phyloP scores from a whole-genome alignment of 306 rosid species.

The Luffa aegyptiaca region DNA sequence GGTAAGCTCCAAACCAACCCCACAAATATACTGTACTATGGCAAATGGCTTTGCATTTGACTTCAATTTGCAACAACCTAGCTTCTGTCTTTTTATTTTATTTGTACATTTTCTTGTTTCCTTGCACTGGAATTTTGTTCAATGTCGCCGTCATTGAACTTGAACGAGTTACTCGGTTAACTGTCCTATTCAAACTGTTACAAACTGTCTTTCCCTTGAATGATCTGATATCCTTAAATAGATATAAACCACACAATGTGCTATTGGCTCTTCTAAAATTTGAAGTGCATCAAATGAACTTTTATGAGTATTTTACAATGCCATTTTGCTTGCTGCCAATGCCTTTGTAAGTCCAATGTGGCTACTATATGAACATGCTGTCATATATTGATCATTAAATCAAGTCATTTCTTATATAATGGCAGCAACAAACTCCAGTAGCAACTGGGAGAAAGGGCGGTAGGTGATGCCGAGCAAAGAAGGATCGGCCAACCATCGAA shows the following conservation, averaged over 20 bases:
- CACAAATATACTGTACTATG: not conserved
- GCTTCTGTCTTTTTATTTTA: not conserved
- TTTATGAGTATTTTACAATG: not conserved
- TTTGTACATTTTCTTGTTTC: not conserved
- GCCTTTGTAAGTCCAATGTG: not conserved
- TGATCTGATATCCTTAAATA: not conserved
- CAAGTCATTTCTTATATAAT: conserved; percentile 8
- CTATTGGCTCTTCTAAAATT: not conserved
- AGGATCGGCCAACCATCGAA: conserved; percentile 13
- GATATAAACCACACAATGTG: not conserved
- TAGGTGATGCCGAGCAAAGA: conserved; percentile 10
- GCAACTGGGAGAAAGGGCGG: conserved; percentile 14
- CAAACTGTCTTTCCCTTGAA: not conserved
- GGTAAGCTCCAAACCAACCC: conserved; percentile 26
- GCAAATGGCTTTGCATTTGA: not conserved
- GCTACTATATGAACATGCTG: not conserved
- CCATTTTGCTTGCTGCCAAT: not conserved
- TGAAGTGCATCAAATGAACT: not conserved
- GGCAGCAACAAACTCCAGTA: conserved; percentile 35
- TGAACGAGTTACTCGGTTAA: not conserved
- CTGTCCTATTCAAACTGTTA: not conserved
- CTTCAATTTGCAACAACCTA: not conserved
- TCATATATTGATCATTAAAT: not conserved
- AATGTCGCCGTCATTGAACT: not conserved
- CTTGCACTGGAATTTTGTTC: not conserved